Percentiles rank a stretch among this genome's conserved stretches.
Evolutionary conservation across 345 rosid species (phyloP).

Genomic region (Moringa oleifera): DNA sequence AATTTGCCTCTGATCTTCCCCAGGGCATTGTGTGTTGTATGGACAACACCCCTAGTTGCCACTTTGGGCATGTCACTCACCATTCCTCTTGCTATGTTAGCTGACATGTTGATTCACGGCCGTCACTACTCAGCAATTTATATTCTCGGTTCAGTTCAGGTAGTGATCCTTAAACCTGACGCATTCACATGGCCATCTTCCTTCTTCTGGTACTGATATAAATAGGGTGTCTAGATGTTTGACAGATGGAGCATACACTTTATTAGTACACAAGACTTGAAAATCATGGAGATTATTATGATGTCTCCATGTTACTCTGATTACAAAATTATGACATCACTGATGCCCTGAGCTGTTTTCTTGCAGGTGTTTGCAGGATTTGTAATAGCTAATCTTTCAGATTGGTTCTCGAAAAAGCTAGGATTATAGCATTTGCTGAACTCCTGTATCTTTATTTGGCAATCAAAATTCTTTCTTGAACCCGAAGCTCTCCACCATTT

Average conservation of each 20-base stretch:
- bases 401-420: constrained; percentile 69
- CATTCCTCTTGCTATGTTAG: constrained; percentile 82
- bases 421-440: constrained; percentile 50
- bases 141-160: constrained; percentile 77
- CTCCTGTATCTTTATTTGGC: background rate
- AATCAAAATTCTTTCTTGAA: constrained; percentile 17
- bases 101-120: constrained; percentile 79
- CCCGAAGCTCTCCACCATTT: constrained; percentile 16
- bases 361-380: constrained; percentile 93
- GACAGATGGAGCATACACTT: background rate
- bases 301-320: background rate
- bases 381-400: constrained; percentile 78
- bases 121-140: constrained; percentile 77
- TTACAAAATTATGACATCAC: too few relatives aligned
- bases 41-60: constrained; percentile 86
- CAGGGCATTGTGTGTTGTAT: constrained; percentile 79
- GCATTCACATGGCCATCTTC: background rate
- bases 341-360: background rate
- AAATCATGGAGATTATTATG: background rate
- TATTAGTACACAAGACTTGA: background rate
- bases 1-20: background rate
- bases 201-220: background rate
- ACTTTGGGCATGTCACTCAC: constrained; percentile 86
- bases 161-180: constrained; percentile 1
- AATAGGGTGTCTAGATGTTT: background rate